A percentile compares a stretch with the other conserved stretches of the same genome.
Evolutionary conservation across 805 yeast species (phyloP).

Genomic region (Candida parachauliodes): DNA sequence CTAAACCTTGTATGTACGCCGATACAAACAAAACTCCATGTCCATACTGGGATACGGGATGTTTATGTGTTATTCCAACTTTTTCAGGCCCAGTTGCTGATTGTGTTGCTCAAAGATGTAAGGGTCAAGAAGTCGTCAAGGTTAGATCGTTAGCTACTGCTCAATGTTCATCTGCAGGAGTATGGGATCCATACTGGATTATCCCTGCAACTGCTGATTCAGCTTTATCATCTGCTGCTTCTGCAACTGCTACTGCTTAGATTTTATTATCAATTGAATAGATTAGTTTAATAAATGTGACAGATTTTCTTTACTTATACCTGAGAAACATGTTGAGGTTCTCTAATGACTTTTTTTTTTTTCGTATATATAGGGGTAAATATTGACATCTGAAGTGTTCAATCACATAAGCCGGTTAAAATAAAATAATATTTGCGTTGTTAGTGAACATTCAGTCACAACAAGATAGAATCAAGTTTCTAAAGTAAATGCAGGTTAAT

Average conservation of each 20-base stretch:
- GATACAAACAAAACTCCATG: constrained; percentile 44
- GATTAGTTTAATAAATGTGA: too few relatives aligned
- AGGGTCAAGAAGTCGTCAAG: constrained; percentile 25
- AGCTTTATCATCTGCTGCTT: constrained; percentile 20
- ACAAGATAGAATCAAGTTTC: too few relatives aligned
- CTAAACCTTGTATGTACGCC: constrained; percentile 28
- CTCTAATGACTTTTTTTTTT: too few relatives aligned
- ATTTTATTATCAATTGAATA: too few relatives aligned
- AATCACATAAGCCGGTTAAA: too few relatives aligned
- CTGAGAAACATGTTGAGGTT: too few relatives aligned
- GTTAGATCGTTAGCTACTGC: constrained; percentile 27
- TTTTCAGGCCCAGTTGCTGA: constrained; percentile 31
- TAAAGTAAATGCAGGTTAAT: too few relatives aligned
- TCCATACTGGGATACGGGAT: constrained; percentile 42
- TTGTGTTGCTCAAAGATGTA: constrained; percentile 37
- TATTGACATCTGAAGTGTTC: too few relatives aligned
- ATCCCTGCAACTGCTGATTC: constrained; percentile 13
- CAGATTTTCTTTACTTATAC: too few relatives aligned
- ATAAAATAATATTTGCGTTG: too few relatives aligned
- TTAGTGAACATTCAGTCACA: too few relatives aligned
- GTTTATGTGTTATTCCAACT: constrained; percentile 39
- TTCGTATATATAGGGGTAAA: too few relatives aligned
- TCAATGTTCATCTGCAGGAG: constrained; percentile 21
- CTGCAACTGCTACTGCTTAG: constrained; percentile 9
- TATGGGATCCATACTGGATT: constrained; percentile 28